Conservation (phyloP, 1,284 basidiomycete genomes). For the Gastroboletus turbinatus region DNA sequence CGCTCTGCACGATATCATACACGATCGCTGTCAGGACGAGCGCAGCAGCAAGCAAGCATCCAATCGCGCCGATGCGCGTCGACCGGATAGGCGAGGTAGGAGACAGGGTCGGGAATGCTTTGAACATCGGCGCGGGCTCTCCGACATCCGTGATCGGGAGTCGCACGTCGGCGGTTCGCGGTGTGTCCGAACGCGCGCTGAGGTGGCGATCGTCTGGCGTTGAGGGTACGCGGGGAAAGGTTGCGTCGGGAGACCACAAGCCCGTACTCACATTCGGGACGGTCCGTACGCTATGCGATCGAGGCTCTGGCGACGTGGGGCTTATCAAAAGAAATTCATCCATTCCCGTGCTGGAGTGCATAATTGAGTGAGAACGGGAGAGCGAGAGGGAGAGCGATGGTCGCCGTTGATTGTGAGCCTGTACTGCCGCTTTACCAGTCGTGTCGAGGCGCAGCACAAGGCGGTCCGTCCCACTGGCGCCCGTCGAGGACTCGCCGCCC, state of each 20-base stretch:
- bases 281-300: constrained; percentile 11
- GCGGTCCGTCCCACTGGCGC: not conserved
- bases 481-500: constrained; percentile 1
- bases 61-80: constrained; percentile 12
- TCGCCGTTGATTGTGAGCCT: constrained; percentile 5
- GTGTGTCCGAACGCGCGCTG: not conserved
- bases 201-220: not conserved
- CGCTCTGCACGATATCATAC: constrained; percentile 16
- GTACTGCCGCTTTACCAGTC: not conserved
- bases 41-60: constrained; percentile 5
- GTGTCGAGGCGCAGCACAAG: constrained; percentile 3
- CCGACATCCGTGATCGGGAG: not conserved
- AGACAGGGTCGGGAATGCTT: constrained; percentile 18
- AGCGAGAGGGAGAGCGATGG: constrained; percentile 19
- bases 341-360: constrained; percentile 20
- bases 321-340: constrained; percentile 24
- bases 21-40: constrained; percentile 22
- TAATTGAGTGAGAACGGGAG: constrained; percentile 13
- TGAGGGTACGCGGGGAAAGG: not conserved
- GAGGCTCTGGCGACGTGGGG: constrained; percentile 5
- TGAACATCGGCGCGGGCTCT: constrained; percentile 1
- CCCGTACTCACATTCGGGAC: not conserved
- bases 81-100: constrained; percentile 9
- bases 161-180: constrained; percentile 4
- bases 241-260: not conserved